Base-by-base conservation (phyloP, 495 filamentous ascomycete species). In the Tuber aestivum region DNA sequence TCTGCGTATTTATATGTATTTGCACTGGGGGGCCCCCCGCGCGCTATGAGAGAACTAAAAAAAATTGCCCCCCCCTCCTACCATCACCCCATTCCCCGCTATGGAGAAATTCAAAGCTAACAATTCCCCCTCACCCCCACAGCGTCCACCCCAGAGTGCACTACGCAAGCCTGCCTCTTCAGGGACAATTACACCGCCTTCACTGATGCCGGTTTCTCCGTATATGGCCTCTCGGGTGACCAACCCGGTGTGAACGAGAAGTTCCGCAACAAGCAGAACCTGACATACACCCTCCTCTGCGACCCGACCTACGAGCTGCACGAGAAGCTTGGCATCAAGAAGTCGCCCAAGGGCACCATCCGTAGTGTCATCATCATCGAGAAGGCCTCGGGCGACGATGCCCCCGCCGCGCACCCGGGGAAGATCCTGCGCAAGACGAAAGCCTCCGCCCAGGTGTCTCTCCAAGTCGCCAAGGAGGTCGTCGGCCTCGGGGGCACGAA, bases 101-200 rank as follows among this genome's bases (percentile, higher is more conserved):
- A 68, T 20, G 69, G 50, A 27, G 74, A n/a, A 16, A 75, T 50
- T 71, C 74, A 73, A 72, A 77, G 74, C 76, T 82, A 69, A 82
- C 75, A 72, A 44, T 68, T 42, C 40, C 45, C 38, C 71, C 14
- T 68, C 44, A 37, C 69, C 48, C 27, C 6, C 71, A 69, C 65
- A 81, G 81, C 81, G 10, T 95, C 92, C 18, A 99, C 95, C 41
- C 92, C 92, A 41, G 95, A 96, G 74, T 99, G 95, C 86, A 98
- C 93, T 61, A 93, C 87, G 41, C 95, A 98, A 90, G 95, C 88
- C 71, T 97, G 95, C 84, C 86, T 94, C 76, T 98, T 99, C 86
- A 89, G 95, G 78, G 95, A 98, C 87, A 85, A 87, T 20, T 91
- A 95, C 85, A 84, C 85, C n/a, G 83, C 89, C 72, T 87, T 99